A percentile compares a stretch with the other conserved stretches of the same genome.
Evolutionary conservation across 2,329 filamentous ascomycete species (phyloP).

Genomic region (Ophiostoma fasciatum): DNA sequence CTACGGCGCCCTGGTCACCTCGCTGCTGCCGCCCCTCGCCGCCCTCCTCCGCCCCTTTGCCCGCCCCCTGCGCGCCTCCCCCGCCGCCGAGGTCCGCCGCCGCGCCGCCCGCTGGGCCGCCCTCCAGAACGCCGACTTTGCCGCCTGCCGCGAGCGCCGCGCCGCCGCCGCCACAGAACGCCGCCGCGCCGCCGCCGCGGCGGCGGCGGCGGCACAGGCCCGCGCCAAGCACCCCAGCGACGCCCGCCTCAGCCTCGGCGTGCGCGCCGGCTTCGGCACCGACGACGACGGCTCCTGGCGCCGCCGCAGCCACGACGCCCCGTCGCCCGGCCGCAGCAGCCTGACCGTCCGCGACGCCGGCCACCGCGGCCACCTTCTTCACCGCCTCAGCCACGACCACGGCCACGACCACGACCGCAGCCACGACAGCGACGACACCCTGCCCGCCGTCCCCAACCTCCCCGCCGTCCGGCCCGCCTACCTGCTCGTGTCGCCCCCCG

Average conservation of each 20-base stretch:
- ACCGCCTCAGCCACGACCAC: not conserved
- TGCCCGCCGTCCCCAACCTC: slow-evolving; percentile 20
- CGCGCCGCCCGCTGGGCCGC: slow-evolving; percentile 54
- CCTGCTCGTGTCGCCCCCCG: slow-evolving; percentile 53
- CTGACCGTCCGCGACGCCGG: too few species aligned
- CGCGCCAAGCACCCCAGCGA: slow-evolving; percentile 12
- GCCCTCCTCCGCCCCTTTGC: slow-evolving; percentile 46
- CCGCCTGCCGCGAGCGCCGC: slow-evolving; percentile 17
- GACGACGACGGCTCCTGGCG: slow-evolving; percentile 15
- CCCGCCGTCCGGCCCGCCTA: slow-evolving; percentile 32
- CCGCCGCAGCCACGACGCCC: slow-evolving; percentile 7
- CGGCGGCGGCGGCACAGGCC: slow-evolving; percentile 15
- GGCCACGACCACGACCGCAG: not conserved
- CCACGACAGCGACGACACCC: slow-evolving; percentile 32
- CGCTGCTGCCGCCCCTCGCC: slow-evolving; percentile 49
- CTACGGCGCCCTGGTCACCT: slow-evolving; percentile 74
- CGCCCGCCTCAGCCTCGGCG: slow-evolving; percentile 17
- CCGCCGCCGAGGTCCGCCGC: slow-evolving; percentile 53
- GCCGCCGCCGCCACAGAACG: not conserved
- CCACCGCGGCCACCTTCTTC: too few species aligned
- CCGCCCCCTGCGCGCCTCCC: slow-evolving; percentile 34
- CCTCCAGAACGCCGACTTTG: slow-evolving; percentile 39
- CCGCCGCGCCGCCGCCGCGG: slow-evolving; percentile 16
- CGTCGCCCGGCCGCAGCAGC: too few species aligned
- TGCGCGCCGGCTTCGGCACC: slow-evolving; percentile 37